A percentile compares a stretch with the other conserved stretches of the same genome.
Evolutionary conservation across 148 eudicot genomes (phyloP).

Genomic region (Vaccinium corymbosum): DNA sequence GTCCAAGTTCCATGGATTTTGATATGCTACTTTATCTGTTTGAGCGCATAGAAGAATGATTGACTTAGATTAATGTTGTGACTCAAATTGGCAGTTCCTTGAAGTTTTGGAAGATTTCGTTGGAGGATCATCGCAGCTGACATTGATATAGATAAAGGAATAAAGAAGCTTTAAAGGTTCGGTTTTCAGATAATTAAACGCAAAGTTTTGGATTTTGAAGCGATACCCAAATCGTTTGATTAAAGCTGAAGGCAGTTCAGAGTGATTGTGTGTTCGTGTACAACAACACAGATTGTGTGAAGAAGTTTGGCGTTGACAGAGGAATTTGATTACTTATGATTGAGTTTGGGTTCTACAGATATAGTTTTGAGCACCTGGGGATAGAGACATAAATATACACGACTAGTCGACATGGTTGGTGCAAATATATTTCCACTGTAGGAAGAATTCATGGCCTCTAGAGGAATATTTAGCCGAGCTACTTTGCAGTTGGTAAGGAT

Average conservation of each 20-base stretch:
- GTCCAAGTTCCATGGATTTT: no score
- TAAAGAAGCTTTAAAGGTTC: background rate
- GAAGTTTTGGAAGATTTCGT: conserved; percentile 5
- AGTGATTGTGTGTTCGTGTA: background rate
- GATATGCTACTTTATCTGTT: no score
- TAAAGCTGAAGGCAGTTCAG: background rate
- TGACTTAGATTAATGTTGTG: no score
- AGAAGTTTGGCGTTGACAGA: background rate
- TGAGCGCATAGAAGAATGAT: no score
- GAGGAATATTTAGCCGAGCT: conserved; percentile 67
- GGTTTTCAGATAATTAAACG: background rate
- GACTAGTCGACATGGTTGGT: conserved; percentile 48
- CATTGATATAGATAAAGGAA: no score
- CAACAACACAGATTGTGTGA: background rate
- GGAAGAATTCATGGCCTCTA: conserved; percentile 90
- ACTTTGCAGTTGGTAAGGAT: conserved; percentile 72
- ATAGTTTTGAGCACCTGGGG: background rate
- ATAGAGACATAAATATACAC: background rate
- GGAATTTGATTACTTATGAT: background rate
- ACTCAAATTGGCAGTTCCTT: background rate
- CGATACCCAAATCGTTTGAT: background rate
- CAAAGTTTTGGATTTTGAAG: background rate
- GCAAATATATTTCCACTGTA: conserved; percentile 70
- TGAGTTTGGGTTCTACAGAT: background rate
- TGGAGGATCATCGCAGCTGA: background rate